These are phyloP conservation scores for Thuidium tamariscinum DNA, from an alignment of 225 moss, liverwort and hornwort genomes.

Conservation along the genomic window DNA sequence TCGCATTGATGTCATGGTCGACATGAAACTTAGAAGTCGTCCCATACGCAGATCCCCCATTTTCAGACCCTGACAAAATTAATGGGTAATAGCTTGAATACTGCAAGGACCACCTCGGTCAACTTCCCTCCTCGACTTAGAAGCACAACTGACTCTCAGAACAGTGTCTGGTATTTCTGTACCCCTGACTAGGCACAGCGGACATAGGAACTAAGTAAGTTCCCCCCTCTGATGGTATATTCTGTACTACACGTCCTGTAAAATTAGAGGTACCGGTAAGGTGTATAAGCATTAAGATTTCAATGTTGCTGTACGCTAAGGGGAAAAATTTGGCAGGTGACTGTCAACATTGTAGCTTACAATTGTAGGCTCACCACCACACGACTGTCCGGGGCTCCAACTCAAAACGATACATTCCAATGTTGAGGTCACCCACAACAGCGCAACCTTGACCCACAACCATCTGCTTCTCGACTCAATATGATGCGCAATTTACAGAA, in stretches of 20 bases:
- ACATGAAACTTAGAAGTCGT: slow-evolving; percentile 66
- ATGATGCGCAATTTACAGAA: not conserved
- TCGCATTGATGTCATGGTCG: slow-evolving; percentile 82
- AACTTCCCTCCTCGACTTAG: not conserved
- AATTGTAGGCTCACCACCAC: not conserved
- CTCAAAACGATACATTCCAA: not conserved
- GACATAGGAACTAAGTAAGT: not conserved
- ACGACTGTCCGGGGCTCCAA: not conserved
- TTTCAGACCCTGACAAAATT: slow-evolving; percentile 40
- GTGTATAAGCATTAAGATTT: not conserved
- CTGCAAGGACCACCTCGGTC: not conserved
- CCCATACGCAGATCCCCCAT: slow-evolving; percentile 37
- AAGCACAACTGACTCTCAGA: not conserved
- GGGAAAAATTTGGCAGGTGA: not conserved
- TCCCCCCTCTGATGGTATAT: not conserved
- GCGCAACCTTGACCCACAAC: not conserved
- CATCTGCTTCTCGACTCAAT: not conserved
- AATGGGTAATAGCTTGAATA: not conserved
- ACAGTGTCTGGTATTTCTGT: not conserved
- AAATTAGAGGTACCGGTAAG: not conserved
- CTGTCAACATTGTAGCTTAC: not conserved
- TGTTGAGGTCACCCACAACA: not conserved
- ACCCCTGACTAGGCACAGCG: not conserved
- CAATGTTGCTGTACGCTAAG: not conserved
- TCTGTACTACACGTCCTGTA: not conserved